Percentiles rank a stretch among this genome's conserved stretches.
phyloP scores from a whole-genome alignment of 176 grass and related monocot genomes.

The Bromus sterilis region DNA sequence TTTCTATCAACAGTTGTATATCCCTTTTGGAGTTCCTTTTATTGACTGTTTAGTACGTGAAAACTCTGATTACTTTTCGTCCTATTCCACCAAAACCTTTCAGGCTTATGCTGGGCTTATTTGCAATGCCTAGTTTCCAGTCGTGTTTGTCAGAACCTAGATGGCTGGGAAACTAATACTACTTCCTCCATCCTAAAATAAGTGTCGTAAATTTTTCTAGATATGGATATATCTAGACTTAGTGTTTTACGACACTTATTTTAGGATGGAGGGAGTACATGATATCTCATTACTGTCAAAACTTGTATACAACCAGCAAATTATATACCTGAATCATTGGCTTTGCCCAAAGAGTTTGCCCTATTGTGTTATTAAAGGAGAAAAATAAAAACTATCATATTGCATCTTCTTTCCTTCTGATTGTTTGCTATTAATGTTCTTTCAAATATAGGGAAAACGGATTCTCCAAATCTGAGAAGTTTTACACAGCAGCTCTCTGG shows the following conservation, averaged over 20 bases:
- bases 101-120: background rate
- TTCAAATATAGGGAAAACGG: constrained; percentile 43
- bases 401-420: background rate
- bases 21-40: background rate
- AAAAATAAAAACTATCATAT: background rate
- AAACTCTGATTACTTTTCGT: background rate
- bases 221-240: too few species aligned
- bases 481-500: constrained; percentile 54
- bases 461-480: constrained; percentile 59
- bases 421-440: background rate
- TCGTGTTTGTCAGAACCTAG: too few species aligned
- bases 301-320: background rate
- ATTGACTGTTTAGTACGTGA: background rate
- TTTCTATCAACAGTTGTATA: background rate
- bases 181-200: too few species aligned
- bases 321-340: background rate
- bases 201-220: too few species aligned
- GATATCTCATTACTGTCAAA: background rate
- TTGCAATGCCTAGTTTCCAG: background rate
- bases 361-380: background rate
- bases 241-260: too few species aligned
- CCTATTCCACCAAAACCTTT: background rate
- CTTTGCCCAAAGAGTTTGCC: background rate
- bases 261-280: background rate
- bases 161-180: too few species aligned